Evolutionary conservation across 2,329 filamentous ascomycete species (phyloP).

Genomic region (Fusarium lyarnte): DNA sequence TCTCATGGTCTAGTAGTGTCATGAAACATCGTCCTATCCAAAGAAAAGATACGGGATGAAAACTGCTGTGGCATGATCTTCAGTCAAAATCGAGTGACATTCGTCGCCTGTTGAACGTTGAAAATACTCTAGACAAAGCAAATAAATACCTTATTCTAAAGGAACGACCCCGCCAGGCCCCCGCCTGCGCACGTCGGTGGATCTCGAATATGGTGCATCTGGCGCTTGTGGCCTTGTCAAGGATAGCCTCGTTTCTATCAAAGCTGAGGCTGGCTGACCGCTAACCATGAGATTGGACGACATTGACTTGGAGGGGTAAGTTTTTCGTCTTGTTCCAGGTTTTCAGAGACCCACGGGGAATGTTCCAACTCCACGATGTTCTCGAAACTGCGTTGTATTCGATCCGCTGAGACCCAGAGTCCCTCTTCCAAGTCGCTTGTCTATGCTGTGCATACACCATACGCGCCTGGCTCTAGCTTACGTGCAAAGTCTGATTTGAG

Average conservation of each 20-base stretch:
- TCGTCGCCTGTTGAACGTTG: constrained; percentile 3
- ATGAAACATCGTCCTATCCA: constrained; percentile 15
- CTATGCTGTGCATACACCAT: constrained; percentile 12
- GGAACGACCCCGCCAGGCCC: constrained; percentile 24
- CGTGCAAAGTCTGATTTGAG: not conserved
- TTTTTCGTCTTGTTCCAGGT: constrained; percentile 23
- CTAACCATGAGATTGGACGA: constrained; percentile 36
- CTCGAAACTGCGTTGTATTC: constrained; percentile 8
- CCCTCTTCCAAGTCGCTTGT: constrained; percentile 3
- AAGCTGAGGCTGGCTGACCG: constrained; percentile 46
- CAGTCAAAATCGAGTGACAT: constrained; percentile 10
- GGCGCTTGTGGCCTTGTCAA: constrained; percentile 29
- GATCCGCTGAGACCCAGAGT: not conserved
- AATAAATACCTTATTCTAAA: constrained; percentile 13
- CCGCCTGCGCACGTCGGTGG: constrained; percentile 28
- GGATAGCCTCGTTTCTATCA: constrained; percentile 42
- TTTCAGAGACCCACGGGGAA: not conserved
- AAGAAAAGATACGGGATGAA: constrained; percentile 11
- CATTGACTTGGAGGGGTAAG: constrained; percentile 26
- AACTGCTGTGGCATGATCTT: constrained; percentile 39
- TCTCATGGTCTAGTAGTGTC: not conserved
- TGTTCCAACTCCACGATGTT: constrained; percentile 8
- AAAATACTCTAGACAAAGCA: constrained; percentile 16
- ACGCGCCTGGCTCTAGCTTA: not conserved
- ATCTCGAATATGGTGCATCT: constrained; percentile 23